Evolutionary conservation across 495 filamentous ascomycete genomes (phyloP), one percentile per base, ranked within the genome.

Genomic region (Apodospora peruviana): DNA sequence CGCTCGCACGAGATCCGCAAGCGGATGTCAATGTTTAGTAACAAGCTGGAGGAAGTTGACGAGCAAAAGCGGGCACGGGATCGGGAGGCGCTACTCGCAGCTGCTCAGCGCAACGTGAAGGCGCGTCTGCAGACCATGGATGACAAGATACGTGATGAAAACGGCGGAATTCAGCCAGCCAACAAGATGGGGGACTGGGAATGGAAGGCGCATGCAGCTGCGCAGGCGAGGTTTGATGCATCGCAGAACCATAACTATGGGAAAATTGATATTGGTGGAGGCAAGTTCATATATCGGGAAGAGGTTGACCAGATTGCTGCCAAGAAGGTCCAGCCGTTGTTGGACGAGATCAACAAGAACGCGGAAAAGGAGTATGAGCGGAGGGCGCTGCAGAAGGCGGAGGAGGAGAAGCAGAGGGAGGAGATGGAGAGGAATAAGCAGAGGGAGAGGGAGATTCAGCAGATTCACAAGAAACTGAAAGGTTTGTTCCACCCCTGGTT

Each of bases 261-360:
- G 19, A 84, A 81, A 58, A 74, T 96, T 35, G 77, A 90, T 53
- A 83, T 98, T 42, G 91, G 94, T 19, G 82, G 85, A 20, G 85
- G 89, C 0, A 87, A 79, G 58, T 86, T 83, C 49, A 79, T 97
- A 69, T 82, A 91, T 41, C 79, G 84, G 64, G 74, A 80, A 3
- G 88, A 89, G 42, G 77, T 98, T 35, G 85, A 96, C 47, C 80
- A 78, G 10, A 83, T 96, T 51, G 93, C 93, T 0, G 79, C 80
- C 9, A 76, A 77, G 25, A 83, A 85, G 57, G 76, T 98, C n/a
- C 87, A 89, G 64, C 93, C 93, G 16, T 80, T 93, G 0, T 64
- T 98, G n/a, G 87, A 96, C 58, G 88, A 95, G 55, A 94, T 98
- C 32, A 81, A 82, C 41, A 83, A 84, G 17, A 83, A 79, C 25